Evolutionary conservation across 352 stramenopile genomes (phyloP).

Genomic region (Pythium dissimile): DNA sequence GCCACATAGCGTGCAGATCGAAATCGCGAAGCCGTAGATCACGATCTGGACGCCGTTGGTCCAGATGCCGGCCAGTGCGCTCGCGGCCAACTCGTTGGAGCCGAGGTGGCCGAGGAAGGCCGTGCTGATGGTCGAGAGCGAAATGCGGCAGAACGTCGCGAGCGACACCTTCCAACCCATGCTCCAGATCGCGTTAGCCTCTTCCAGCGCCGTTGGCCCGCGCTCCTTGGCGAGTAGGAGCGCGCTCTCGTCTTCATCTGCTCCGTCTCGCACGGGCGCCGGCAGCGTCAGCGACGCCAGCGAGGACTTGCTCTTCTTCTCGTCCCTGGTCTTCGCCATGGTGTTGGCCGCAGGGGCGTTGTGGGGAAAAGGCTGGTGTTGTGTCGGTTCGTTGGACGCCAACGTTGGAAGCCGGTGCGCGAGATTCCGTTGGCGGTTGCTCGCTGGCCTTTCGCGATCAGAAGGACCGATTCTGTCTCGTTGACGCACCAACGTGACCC

Average conservation of each 20-base stretch:
- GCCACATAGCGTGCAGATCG: constrained; percentile 77
- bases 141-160: constrained; percentile 79
- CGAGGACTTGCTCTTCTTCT: constrained; percentile 5
- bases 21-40: constrained; percentile 75
- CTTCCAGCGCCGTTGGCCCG: constrained; percentile 38
- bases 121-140: constrained; percentile 72
- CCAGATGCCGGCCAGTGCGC: constrained; percentile 73
- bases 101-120: constrained; percentile 77
- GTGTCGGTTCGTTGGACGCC: not conserved
- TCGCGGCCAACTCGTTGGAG: constrained; percentile 67
- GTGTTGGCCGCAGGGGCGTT: not conserved
- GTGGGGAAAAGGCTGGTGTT: not conserved
- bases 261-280: not conserved
- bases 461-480: not conserved
- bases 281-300: constrained; percentile 8
- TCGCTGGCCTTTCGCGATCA: not conserved
- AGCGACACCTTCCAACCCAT: constrained; percentile 85
- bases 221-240: constrained; percentile 16
- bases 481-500: too few relatives aligned
- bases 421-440: not conserved
- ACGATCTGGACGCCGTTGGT: constrained; percentile 76
- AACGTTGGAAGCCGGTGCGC: not conserved
- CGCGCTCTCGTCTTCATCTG: constrained; percentile 6
- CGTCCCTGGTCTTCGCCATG: constrained; percentile 10
- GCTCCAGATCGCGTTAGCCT: constrained; percentile 66